A percentile compares a stretch with the other conserved stretches of the same genome.
phyloP scores from a whole-genome alignment of 345 rosid genomes.

The Xanthoceras sorbifolium region DNA sequence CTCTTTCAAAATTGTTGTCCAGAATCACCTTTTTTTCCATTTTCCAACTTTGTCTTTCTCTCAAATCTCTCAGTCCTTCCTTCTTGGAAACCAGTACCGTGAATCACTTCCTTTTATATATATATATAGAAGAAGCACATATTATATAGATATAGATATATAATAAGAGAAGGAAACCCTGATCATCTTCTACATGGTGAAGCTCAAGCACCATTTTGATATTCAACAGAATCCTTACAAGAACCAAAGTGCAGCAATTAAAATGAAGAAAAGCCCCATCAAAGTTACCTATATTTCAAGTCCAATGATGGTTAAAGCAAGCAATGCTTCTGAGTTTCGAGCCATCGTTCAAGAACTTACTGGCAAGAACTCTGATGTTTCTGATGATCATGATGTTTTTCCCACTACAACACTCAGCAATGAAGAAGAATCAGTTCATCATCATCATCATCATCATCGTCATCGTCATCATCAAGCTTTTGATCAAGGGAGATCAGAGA shows the following conservation, averaged over 20 bases:
- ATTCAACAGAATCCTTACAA: background rate
- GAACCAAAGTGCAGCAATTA: slow-evolving; percentile 13
- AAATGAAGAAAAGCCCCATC: slow-evolving; percentile 37
- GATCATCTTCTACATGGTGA: slow-evolving; percentile 25
- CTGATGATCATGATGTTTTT: background rate
- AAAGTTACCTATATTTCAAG: slow-evolving; percentile 52
- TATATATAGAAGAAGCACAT: background rate
- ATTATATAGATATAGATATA: background rate
- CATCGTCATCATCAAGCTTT: background rate
- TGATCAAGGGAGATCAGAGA: background rate
- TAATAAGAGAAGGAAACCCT: background rate
- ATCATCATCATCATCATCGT: background rate
- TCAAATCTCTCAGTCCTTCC: background rate
- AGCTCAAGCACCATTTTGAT: slow-evolving; percentile 10
- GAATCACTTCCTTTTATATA: background rate
- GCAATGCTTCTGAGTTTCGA: slow-evolving; percentile 44
- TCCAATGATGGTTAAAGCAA: slow-evolving; percentile 45
- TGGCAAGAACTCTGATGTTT: slow-evolving; percentile 38
- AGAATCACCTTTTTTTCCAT: background rate
- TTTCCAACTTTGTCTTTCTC: slow-evolving; percentile 27
- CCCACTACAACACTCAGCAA: background rate
- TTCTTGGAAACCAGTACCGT: slow-evolving; percentile 30
- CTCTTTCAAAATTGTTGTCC: background rate
- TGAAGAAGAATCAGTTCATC: background rate
- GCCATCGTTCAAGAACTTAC: slow-evolving; percentile 54